These are phyloP conservation scores for Botrytis elliptica DNA, from an alignment of 2,329 filamentous ascomycete genomes.

Conservation along the genomic window DNA sequence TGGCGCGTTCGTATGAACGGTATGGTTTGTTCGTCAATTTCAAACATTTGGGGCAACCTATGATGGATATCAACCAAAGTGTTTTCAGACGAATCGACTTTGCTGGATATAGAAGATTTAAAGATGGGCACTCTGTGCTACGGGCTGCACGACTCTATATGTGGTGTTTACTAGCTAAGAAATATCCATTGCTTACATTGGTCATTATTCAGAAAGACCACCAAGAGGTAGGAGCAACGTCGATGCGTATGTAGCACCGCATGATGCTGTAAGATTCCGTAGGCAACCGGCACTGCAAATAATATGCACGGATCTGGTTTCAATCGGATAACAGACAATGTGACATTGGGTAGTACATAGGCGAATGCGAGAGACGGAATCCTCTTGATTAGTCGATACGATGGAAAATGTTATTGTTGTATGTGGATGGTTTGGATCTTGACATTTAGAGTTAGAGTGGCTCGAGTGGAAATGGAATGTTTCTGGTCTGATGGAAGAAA, in stretches of 20 bases:
- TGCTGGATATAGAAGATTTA: neutral
- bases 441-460: neutral
- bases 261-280: slow-evolving; percentile 21
- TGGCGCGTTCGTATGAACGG: slow-evolving; percentile 59
- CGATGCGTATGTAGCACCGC: slow-evolving; percentile 21
- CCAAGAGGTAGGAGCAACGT: slow-evolving; percentile 14
- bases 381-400: neutral
- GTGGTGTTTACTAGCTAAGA: slow-evolving; percentile 13
- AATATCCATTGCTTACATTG: slow-evolving; percentile 17
- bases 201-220: slow-evolving; percentile 16
- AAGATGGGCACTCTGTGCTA: neutral
- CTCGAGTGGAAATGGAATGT: neutral
- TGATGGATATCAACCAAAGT: slow-evolving; percentile 7
- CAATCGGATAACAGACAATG: slow-evolving; percentile 13
- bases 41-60: slow-evolving; percentile 47
- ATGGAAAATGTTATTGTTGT: neutral
- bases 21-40: slow-evolving; percentile 55
- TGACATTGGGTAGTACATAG: slow-evolving; percentile 11
- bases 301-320: slow-evolving; percentile 14
- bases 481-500: neutral
- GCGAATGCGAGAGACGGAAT: slow-evolving; percentile 6
- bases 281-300: slow-evolving; percentile 15
- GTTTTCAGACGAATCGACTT: neutral
- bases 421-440: neutral
- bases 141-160: slow-evolving; percentile 19